These are phyloP conservation scores for Hypomontagnella monticulosa DNA, from an alignment of 495 filamentous ascomycete genomes.

Conservation along the genomic window DNA sequence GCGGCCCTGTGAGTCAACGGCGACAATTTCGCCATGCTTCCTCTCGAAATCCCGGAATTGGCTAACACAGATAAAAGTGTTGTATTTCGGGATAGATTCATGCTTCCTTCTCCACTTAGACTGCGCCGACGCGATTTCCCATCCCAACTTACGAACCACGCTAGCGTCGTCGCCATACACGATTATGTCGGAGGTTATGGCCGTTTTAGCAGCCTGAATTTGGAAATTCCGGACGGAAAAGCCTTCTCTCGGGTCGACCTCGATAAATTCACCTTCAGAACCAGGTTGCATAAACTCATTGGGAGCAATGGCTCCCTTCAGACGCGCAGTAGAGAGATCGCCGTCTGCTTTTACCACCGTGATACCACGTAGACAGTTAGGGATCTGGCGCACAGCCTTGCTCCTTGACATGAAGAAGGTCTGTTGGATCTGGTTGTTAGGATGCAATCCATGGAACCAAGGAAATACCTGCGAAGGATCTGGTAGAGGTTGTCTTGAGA, in stretches of 20 bases:
- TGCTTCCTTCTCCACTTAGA: slow-evolving; percentile 73
- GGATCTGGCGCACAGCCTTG: slow-evolving; percentile 75
- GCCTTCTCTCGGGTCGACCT: slow-evolving; percentile 84
- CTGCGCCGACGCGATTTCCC: slow-evolving; percentile 79
- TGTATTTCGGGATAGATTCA: slow-evolving; percentile 70
- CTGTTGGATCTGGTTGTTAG: slow-evolving; percentile 85
- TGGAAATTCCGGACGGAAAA: slow-evolving; percentile 93
- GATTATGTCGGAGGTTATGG: slow-evolving; percentile 88
- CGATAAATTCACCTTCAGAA: slow-evolving; percentile 66
- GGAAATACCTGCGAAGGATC: slow-evolving; percentile 88
- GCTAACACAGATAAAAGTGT: slow-evolving; percentile 80
- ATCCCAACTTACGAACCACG: slow-evolving; percentile 72
- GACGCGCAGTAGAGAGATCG: slow-evolving; percentile 73
- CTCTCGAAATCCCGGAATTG: slow-evolving; percentile 79
- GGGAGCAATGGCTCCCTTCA: slow-evolving; percentile 86
- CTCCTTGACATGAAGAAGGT: slow-evolving; percentile 86
- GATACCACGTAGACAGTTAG: slow-evolving; percentile 80
- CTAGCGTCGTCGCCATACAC: slow-evolving; percentile 81
- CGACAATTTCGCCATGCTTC: slow-evolving; percentile 73
- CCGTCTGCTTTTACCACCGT: slow-evolving; percentile 90
- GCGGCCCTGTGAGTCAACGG: slow-evolving; percentile 76
- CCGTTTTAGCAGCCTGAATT: slow-evolving; percentile 90
- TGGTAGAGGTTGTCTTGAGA: slow-evolving; percentile 80
- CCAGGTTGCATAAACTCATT: slow-evolving; percentile 74
- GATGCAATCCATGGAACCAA: slow-evolving; percentile 97